phyloP scores from a whole-genome alignment of 441 rosid genomes.

The Gossypium aridum region DNA sequence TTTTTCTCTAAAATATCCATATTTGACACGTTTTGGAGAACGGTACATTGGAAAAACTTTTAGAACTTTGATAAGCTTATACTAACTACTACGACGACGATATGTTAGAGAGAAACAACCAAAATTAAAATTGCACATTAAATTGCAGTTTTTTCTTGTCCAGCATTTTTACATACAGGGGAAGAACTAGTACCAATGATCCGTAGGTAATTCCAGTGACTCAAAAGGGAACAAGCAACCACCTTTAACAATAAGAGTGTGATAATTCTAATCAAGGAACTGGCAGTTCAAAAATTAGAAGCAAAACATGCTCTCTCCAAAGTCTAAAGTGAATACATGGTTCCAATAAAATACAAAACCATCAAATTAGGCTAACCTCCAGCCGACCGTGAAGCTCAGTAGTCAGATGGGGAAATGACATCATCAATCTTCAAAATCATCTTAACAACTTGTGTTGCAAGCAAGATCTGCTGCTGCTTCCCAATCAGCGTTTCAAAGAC shows the following conservation, averaged over 20 bases:
- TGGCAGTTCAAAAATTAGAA: conserved; percentile 16
- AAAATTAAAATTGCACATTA: not conserved
- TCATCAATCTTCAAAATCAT: conserved; percentile 98
- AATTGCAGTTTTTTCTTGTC: not conserved
- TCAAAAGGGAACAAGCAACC: not conserved
- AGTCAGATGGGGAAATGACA: conserved; percentile 82
- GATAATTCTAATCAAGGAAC: not conserved
- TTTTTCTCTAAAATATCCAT: not conserved
- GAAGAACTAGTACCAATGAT: not conserved
- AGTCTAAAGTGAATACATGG: not conserved
- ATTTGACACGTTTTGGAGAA: not conserved
- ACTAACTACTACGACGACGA: not conserved
- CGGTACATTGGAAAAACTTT: not conserved
- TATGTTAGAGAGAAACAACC: not conserved
- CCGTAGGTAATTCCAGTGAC: not conserved
- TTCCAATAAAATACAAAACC: conserved; percentile 1
- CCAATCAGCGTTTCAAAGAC: conserved; percentile 94
- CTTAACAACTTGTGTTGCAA: conserved; percentile 97
- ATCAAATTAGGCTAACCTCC: conserved; percentile 2
- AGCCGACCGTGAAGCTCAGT: conserved; percentile 27
- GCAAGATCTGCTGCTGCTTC: conserved; percentile 91
- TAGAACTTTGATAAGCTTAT: not conserved
- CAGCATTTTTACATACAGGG: not conserved
- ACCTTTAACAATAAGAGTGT: not conserved
- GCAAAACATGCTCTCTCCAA: conserved; percentile 7